Evolutionary conservation across 306 rosid species (phyloP).

Genomic region (Calophaca sinica): DNA sequence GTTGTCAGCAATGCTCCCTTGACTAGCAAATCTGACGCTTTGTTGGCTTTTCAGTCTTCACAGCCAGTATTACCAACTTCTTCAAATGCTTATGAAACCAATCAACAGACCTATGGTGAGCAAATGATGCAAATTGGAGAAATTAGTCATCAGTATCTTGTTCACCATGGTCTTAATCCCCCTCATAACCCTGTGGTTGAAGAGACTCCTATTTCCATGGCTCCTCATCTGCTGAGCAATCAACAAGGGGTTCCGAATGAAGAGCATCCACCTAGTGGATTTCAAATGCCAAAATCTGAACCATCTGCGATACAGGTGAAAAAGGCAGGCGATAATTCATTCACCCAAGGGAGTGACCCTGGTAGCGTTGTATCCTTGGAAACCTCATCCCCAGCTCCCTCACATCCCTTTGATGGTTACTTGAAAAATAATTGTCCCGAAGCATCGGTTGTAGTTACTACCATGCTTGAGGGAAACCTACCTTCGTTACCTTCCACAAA

Average conservation of each 20-base stretch:
- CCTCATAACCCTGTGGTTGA: conserved; percentile 48
- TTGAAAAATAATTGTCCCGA: conserved; percentile 47
- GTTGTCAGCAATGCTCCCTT: conserved; percentile 47
- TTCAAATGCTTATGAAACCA: conserved; percentile 54
- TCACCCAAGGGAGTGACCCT: conserved; percentile 57
- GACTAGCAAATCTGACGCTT: conserved; percentile 46
- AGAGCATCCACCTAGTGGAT: conserved; percentile 51
- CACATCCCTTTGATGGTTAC: conserved; percentile 45
- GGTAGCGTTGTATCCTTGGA: conserved; percentile 46
- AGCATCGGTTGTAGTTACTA: conserved; percentile 50
- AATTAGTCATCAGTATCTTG: conserved; percentile 52
- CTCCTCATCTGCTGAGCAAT: conserved; percentile 49
- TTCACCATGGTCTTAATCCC: conserved; percentile 51
- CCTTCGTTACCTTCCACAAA: conserved; percentile 47
- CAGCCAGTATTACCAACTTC: conserved; percentile 54
- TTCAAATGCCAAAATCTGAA: conserved; percentile 54
- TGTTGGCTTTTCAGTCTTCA: conserved; percentile 53
- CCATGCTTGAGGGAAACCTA: conserved; percentile 50
- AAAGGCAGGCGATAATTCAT: conserved; percentile 49
- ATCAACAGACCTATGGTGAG: conserved; percentile 51
- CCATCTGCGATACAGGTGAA: conserved; percentile 47
- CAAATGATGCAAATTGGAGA: conserved; percentile 55
- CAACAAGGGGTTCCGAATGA: conserved; percentile 51
- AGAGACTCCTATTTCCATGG: conserved; percentile 48
- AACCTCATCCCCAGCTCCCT: conserved; percentile 48